Evolutionary conservation across 257 asterid genomes (phyloP).

Genomic region (Cinchona pubescens): DNA sequence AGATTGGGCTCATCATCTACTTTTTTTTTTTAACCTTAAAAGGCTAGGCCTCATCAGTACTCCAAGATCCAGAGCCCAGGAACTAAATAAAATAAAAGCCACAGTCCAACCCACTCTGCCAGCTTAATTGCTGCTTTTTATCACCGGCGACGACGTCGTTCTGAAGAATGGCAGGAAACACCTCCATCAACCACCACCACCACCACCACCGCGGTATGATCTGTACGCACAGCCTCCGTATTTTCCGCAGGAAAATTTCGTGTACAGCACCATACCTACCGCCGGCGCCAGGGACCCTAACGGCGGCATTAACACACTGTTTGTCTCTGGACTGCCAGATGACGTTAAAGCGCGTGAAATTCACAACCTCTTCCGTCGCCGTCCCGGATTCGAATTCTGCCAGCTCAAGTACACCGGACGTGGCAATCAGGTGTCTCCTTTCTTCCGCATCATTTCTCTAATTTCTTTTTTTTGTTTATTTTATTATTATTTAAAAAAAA

Average conservation of each 20-base stretch:
- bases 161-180: slow-evolving; percentile 46
- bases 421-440: slow-evolving; percentile 66
- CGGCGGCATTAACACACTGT: slow-evolving; percentile 68
- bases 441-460: no score
- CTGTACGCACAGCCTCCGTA: slow-evolving; percentile 48
- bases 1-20: no score
- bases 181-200: slow-evolving; percentile 30
- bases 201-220: slow-evolving; percentile 51
- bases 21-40: no score
- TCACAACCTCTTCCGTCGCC: slow-evolving; percentile 95
- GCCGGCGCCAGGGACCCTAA: slow-evolving; percentile 28
- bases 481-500: not conserved
- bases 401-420: slow-evolving; percentile 98
- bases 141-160: slow-evolving; percentile 10
- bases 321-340: slow-evolving; percentile 94
- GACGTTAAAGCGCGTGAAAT: slow-evolving; percentile 98
- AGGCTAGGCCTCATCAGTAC: no score
- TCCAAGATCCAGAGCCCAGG: no score
- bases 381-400: slow-evolving; percentile 80
- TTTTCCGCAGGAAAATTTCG: slow-evolving; percentile 34
- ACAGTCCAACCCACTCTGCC: no score
- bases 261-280: slow-evolving; percentile 27
- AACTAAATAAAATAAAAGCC: no score
- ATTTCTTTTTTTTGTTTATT: no score
- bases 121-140: not conserved